Conservation (phyloP, 768 basidiomycete species). For the Heimioporus sp. region DNA sequence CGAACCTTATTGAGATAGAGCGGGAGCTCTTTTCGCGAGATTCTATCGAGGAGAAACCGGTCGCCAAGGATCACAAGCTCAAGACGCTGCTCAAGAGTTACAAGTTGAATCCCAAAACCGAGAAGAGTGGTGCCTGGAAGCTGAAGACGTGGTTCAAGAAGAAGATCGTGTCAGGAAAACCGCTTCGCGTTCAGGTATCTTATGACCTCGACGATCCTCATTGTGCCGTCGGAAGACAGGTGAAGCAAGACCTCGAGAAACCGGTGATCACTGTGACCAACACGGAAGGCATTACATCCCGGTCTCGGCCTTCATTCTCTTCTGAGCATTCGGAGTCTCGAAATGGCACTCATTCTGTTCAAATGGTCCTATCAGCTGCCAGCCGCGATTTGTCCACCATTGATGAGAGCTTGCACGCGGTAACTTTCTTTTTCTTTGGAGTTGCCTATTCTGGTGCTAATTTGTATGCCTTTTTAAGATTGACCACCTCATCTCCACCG, state of each 20-base stretch:
- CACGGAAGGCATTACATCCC: constrained; percentile 19
- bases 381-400: constrained; percentile 57
- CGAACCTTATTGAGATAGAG: constrained; percentile 35
- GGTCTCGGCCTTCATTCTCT: constrained; percentile 7
- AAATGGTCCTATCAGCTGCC: constrained; percentile 50
- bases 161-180: constrained; percentile 46
- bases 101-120: constrained; percentile 33
- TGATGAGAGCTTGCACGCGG: constrained; percentile 50
- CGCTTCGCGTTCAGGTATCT: constrained; percentile 37
- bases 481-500: constrained; percentile 52
- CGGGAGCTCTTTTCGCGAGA: constrained; percentile 31
- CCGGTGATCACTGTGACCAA: constrained; percentile 23
- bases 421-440: constrained; percentile 36
- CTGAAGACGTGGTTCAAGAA: constrained; percentile 65
- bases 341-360: constrained; percentile 41
- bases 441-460: constrained; percentile 8
- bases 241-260: constrained; percentile 25
- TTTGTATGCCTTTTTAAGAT: constrained; percentile 36
- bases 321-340: constrained; percentile 27
- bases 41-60: constrained; percentile 23
- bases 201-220: constrained; percentile 39
- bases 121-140: constrained; percentile 42
- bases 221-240: constrained; percentile 39
- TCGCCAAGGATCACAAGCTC: constrained; percentile 36
- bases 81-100: constrained; percentile 44